phyloP scores from a whole-genome alignment of 768 basidiomycete species.

The Collybia nuda region DNA sequence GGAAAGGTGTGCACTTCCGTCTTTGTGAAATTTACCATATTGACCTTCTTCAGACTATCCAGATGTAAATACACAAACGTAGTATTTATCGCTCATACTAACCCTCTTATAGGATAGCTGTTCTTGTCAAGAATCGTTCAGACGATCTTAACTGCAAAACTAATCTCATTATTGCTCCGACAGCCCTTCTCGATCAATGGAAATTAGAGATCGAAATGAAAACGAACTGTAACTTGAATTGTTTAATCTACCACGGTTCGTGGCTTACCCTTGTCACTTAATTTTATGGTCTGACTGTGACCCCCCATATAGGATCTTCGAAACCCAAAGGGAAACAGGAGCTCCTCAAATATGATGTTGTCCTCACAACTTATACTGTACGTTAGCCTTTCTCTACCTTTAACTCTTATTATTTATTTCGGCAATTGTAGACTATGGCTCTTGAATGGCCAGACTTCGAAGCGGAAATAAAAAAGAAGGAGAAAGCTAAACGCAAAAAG shows the following conservation, averaged over 20 bases:
- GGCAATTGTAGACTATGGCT: constrained; percentile 46
- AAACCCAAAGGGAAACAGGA: constrained; percentile 46
- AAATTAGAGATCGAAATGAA: constrained; percentile 58
- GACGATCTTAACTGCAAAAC: constrained; percentile 52
- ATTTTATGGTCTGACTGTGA: background rate
- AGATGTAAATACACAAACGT: constrained; percentile 32
- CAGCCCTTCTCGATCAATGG: constrained; percentile 70
- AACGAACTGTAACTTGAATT: constrained; percentile 46
- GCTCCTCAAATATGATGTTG: constrained; percentile 58
- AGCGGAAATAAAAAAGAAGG: constrained; percentile 44
- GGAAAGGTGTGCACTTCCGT: constrained; percentile 43
- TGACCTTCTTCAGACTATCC: constrained; percentile 38
- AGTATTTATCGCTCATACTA: background rate
- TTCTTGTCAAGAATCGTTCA: constrained; percentile 54
- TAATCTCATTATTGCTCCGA: constrained; percentile 66
- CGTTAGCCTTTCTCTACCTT: constrained; percentile 6
- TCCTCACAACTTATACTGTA: constrained; percentile 56
- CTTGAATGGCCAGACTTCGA: constrained; percentile 60
- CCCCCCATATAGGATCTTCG: constrained; percentile 34
- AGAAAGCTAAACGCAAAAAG: constrained; percentile 29
- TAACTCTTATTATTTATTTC: background rate
- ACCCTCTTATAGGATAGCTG: constrained; percentile 47
- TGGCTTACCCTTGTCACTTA: background rate
- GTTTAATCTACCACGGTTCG: constrained; percentile 64
- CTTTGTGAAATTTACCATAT: constrained; percentile 1